Percentiles rank a stretch among this genome's conserved stretches.
These are phyloP conservation scores for Metschnikowia borealis DNA, from an alignment of 805 yeast genomes.

Conservation along the genomic window DNA sequence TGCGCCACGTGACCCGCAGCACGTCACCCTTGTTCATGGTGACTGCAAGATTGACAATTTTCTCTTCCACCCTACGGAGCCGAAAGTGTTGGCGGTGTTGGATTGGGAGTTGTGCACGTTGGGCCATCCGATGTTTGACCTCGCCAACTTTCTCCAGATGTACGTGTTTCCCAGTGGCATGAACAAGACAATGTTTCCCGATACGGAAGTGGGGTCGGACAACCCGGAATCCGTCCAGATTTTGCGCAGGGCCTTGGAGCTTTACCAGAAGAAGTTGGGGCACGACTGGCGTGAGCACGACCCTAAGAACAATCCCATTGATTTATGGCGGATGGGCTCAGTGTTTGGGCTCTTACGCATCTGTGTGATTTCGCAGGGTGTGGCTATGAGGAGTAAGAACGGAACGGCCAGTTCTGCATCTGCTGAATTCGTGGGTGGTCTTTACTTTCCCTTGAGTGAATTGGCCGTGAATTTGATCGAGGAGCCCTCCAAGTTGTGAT, in stretches of 20 bases:
- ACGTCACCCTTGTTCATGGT: conserved; percentile 54
- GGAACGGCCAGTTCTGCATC: conserved; percentile 54
- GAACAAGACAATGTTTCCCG: conserved; percentile 24
- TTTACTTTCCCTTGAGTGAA: conserved; percentile 30
- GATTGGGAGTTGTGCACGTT: conserved; percentile 67
- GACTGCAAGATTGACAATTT: conserved; percentile 63
- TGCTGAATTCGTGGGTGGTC: conserved; percentile 39
- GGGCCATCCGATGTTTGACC: conserved; percentile 62
- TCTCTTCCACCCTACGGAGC: conserved; percentile 52
- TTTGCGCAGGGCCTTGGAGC: conserved; percentile 24
- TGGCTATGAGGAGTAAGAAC: conserved; percentile 48
- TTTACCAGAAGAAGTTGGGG: conserved; percentile 24
- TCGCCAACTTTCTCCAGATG: conserved; percentile 56
- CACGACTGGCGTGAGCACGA: conserved; percentile 29
- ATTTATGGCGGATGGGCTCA: conserved; percentile 48
- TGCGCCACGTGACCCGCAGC: conserved; percentile 47
- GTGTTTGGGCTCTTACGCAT: conserved; percentile 55
- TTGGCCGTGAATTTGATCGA: conserved; percentile 22
- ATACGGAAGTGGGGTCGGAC: conserved; percentile 32
- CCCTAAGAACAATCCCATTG: conserved; percentile 40
- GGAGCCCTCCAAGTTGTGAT: conserved; percentile 6
- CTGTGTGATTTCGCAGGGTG: conserved; percentile 59
- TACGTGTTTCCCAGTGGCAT: conserved; percentile 41
- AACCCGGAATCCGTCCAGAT: conserved; percentile 20
- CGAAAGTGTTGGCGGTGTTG: conserved; percentile 49